These are phyloP conservation scores for Ceratobasidium theobromae DNA, from an alignment of 1,284 basidiomycete species.

Conservation along the genomic window DNA sequence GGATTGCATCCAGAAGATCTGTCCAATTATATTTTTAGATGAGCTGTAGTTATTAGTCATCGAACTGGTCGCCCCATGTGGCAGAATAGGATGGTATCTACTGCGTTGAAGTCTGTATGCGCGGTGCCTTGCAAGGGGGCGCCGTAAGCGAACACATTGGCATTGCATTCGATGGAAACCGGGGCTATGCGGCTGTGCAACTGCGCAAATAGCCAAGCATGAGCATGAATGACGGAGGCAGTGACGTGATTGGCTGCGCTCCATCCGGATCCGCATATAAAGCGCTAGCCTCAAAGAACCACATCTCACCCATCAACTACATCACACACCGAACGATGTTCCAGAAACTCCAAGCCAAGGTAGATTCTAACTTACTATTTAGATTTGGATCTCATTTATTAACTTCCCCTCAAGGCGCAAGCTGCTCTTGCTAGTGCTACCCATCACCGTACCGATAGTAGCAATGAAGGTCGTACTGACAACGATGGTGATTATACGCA, in stretches of 20 bases:
- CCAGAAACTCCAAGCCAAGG: conserved; percentile 31
- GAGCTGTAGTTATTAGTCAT: too few relatives aligned
- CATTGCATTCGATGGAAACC: neutral
- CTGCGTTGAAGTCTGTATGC: too few relatives aligned
- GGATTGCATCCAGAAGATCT: too few relatives aligned
- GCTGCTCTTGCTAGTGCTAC: neutral
- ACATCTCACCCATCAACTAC: too few relatives aligned
- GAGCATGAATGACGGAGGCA: conserved; percentile 17
- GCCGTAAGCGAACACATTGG: conserved; percentile 2
- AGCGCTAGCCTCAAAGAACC: neutral
- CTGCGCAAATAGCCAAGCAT: conserved; percentile 2
- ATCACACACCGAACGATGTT: conserved; percentile 7
- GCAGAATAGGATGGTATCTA: too few relatives aligned
- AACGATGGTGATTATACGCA: neutral
- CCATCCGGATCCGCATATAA: conserved; percentile 31
- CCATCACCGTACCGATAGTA: neutral
- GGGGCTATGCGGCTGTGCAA: conserved; percentile 29
- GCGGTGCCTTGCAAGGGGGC: neutral
- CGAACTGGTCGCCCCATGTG: too few relatives aligned
- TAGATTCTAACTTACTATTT: neutral
- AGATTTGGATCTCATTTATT: neutral
- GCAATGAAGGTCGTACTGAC: neutral
- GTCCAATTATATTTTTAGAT: too few relatives aligned
- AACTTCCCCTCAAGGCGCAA: conserved; percentile 19
- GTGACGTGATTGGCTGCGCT: conserved; percentile 23